Evolutionary conservation across 176 grass and related monocot species (phyloP), one percentile per base, ranked within the genome.

Genomic region (Oryza rufipogon): DNA sequence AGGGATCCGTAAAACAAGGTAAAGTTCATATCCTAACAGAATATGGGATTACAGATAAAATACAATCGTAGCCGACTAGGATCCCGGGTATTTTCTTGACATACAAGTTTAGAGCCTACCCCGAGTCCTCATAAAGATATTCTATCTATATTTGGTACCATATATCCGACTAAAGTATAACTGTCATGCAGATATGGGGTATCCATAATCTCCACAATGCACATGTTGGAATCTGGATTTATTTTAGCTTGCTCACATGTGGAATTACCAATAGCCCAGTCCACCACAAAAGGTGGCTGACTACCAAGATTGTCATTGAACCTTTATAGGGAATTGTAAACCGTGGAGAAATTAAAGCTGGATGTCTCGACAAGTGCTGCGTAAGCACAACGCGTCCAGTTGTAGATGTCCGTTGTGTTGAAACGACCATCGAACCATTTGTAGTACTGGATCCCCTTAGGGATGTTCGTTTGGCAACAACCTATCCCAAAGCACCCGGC

Each of bases 361-460:
- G 12, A 80, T 1, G 1, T 16, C 39, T 87, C 84, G 54, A 79
- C 56, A 1, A 90, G 68, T 4, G 79, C 65, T 1, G 67, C 88
- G 12, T 87, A 90, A 66, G 73, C 78, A 47, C 88, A 90, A 11
- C 7, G 49, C 16, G 66, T 80, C 9, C 39, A 67, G 48, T 48
- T 5, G 34, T 79, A 49, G 16, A 70, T 76, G 1, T 0, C 3
- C 19, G 68, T n/a, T 1, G 34, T 60, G 30, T 70, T 84, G 46
- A 64, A 87, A 16, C 3, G 23, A 0, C 1, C 6, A 49, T 13
- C 22, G 15, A 76, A 86, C 39, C 64, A 66, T 4, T 13, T 1
- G 41, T 72, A 80, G 12, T 80, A 6, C 60, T 42, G 12, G 2
- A 66, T 23, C 9, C 23, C 60, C 41, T 3, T 47, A 0, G 77